Base-by-base conservation (phyloP, 495 filamentous ascomycete genomes). In the Coniosporium apollinis region DNA sequence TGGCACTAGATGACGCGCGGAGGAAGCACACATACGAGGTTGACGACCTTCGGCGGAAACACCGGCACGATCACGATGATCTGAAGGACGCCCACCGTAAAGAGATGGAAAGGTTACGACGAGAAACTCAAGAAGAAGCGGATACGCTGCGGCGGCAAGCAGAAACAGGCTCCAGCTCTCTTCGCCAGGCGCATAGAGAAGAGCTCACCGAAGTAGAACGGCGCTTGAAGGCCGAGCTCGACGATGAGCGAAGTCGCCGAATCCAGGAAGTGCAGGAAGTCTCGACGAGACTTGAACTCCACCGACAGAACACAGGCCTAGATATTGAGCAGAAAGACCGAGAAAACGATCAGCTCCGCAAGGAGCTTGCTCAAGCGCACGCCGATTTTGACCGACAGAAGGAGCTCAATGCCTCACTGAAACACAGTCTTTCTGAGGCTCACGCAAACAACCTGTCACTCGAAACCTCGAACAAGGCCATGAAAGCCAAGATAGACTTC, bases 401-500 rank as follows among this genome's bases (percentile, higher is more conserved):
- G 35, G 59, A 55, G 14, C 50, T 65, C 14, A 74, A 67, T 35
- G 50, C 57, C 15, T 62, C 60, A 16, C 55, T 83, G 6, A 62
- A 70, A 37, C 61, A 66, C 9, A 74, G 77, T 32, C 51, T 86
- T n/a, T 60, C 70, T 17, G 74, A 79, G 15, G 22, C 2, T 25
- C 17, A 37, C 26, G 66, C 65, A 18, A 73, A 71, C 11, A 68
- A 66, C 35, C 57, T 76, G 22, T 68, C 66, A 0, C 54, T 94
- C 14, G 84, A 94, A 39, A 74, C 72, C 2, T 71, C 77, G 3
- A 74, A 76, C 24, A 71, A 74, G 31, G 76, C 76, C 7, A 68
- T 91, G 25, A 73, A 74, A 41, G 76, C 76, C 3, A 74, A 80
- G 30, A 80, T 89, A 36, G 76, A 89, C 38, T 84, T 86, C 49